Evolutionary conservation across 1,284 basidiomycete genomes (phyloP), one percentile per base, ranked within the genome.

Genomic region (Ceratobasidium sp.): DNA sequence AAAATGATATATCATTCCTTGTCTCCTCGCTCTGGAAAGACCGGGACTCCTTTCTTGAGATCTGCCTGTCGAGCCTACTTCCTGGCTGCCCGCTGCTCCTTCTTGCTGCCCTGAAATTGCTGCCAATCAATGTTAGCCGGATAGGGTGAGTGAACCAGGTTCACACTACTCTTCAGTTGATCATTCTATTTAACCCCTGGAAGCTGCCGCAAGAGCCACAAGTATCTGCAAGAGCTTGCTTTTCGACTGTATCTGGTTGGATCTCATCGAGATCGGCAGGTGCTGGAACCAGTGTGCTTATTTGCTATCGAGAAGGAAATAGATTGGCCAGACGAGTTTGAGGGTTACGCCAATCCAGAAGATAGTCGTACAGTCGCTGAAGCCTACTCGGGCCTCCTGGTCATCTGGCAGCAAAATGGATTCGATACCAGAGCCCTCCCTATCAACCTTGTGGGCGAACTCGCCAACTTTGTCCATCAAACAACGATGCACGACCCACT

Each of bases 201-300:
- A 29, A 29, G 51, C 51, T 52, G 7, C 8, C 5, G 51, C 2
- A 17, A n/a, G n/a, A 4, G 22, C 8, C 8, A 17, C 15, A 19
- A n/a, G 4, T 52, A 52, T n/a, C 51, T 52, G 22, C 51, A n/a
- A 17, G 51, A 52, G 9, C 34, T 61, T 3, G 32, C 11, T 9
- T 40, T 61, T 34, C 57, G 57, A 40, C 17, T 52, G 17, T 52
- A 52, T n/a, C 51, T 52, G 15, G 51, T 52, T n/a, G 51, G 51
- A n/a, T 52, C 51, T 2, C 9, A 17, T 52, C 51, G 51, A 52
- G 51, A 52, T n/a, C 51, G 51, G 19, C 17, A 52, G 51, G 17
- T 52, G 19, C 17, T n/a, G 8, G 19, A 19, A n/a, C 51, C 8
- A n/a, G 51, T 52, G 17, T 52, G 51, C 22, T n/a, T 17, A n/a